Conservation (phyloP, 148 eudicot genomes). For the Arctostaphylos glauca region DNA sequence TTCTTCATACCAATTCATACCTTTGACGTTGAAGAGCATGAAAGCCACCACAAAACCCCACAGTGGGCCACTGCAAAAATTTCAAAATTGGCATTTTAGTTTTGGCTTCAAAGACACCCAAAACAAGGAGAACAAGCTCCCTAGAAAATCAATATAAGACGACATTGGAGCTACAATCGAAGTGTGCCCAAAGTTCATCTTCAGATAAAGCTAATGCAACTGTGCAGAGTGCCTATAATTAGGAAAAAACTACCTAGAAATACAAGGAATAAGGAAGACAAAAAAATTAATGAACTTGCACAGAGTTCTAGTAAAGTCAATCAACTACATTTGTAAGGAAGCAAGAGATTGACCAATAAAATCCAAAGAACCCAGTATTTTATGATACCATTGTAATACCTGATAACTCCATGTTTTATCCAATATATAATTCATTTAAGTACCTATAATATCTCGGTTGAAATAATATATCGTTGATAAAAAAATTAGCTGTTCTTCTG, state of each 20-base stretch:
- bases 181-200: background rate
- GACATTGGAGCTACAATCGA: background rate
- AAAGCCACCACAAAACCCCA: conserved; percentile 98
- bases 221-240: background rate
- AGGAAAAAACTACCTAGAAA: background rate
- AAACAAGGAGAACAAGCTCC: conserved; percentile 2
- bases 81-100: conserved; percentile 17
- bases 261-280: background rate
- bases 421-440: background rate
- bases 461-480: background rate
- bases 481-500: background rate
- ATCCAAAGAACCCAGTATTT: background rate
- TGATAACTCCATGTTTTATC: too few species aligned
- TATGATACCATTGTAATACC: too few species aligned
- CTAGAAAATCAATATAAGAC: background rate
- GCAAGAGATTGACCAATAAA: background rate
- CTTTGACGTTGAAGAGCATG: conserved; percentile 88
- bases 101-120: background rate
- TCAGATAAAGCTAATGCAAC: conserved; percentile 5
- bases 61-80: conserved; percentile 75
- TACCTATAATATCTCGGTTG: background rate
- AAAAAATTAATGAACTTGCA: background rate
- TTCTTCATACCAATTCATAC: conserved; percentile 30
- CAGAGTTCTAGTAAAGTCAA: background rate
- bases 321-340: background rate